Base-by-base conservation (phyloP, 495 filamentous ascomycete genomes). In the Hypoxylon lienhwacheense region DNA sequence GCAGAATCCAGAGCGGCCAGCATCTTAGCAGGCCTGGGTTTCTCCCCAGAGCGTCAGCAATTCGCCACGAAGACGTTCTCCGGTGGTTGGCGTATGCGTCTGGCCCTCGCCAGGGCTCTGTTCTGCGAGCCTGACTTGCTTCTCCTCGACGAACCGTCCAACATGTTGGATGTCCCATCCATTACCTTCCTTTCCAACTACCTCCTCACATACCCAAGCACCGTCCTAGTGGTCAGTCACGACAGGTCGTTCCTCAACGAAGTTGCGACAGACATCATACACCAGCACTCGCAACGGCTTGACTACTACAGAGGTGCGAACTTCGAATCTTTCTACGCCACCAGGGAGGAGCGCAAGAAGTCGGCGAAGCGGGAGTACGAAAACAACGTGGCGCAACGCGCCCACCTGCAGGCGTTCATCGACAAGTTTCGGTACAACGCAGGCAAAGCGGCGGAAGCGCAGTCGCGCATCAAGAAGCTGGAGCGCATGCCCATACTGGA, bases 101-200 rank as follows among this genome's bases (percentile, higher is more conserved):
- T 99, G 45, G 93, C 93, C 5, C 77, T 99, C 31, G 93, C 93
- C 4, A 80, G 93, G 78, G 93, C 93, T 7, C 80, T 99, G 28
- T 99, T 99, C 79, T 99, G 93, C 76, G 95, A 99, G 69, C 93
- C 93, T 25, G 93, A 99, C 73, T 75, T 99, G 16, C 78, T 99
- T 54, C 81, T 99, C 63, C 90, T 98, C 65, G 93, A 98, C 74
- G 92, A 98, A 83, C 93, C 93, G 67, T 97, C 95, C 40, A 99
- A 99, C 85, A 99, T 99, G 93, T 91, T 99, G 90, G 93, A 99
- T 72, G 93, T 97, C 54, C 95, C 93, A 5, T 97, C 95, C n/a
- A 97, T 97, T 61, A 96, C 93, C 42, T 99, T 97, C 84, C 80
- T 99, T 65, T 88, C 93, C 10, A 96, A 89, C 64, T 99, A 99